Conservation (phyloP, 2,329 filamentous ascomycete species). For the Elsinoe australis region DNA sequence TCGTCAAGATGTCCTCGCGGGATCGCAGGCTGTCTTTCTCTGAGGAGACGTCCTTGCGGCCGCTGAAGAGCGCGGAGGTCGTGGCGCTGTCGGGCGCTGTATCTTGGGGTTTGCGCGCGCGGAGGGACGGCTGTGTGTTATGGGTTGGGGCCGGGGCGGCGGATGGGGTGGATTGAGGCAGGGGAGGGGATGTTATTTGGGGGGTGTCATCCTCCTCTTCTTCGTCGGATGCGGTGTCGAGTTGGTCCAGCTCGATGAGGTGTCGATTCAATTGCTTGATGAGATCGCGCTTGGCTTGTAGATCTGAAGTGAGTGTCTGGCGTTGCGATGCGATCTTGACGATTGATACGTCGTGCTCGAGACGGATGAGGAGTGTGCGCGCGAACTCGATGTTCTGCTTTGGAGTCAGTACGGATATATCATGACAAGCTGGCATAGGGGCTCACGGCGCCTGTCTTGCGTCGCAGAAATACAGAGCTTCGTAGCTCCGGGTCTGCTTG, state of each 20-base stretch:
- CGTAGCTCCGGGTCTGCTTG: constrained; percentile 53
- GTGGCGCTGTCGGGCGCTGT: constrained; percentile 18
- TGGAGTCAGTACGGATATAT: neutral
- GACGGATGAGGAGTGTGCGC: constrained; percentile 56
- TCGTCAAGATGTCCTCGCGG: constrained; percentile 3
- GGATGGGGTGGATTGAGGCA: constrained; percentile 24
- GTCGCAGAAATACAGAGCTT: constrained; percentile 58
- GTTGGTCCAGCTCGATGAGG: constrained; percentile 60
- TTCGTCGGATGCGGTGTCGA: constrained; percentile 35
- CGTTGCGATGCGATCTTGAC: constrained; percentile 53
- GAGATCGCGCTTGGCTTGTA: constrained; percentile 57
- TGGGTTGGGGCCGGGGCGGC: constrained; percentile 19
- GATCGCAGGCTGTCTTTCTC: too few relatives aligned
- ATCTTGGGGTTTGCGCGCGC: constrained; percentile 17
- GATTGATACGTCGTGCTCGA: constrained; percentile 61
- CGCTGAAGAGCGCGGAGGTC: constrained; percentile 34
- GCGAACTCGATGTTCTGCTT: constrained; percentile 64
- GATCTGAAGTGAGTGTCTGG: constrained; percentile 54
- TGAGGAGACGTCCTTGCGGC: constrained; percentile 23
- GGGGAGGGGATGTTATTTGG: constrained; percentile 29
- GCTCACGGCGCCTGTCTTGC: constrained; percentile 48
- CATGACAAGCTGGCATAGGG: neutral
- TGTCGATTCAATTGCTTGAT: constrained; percentile 60
- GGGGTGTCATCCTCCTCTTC: constrained; percentile 36
- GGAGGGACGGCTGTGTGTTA: neutral